Percentiles rank a stretch among this genome's conserved stretches.
These are phyloP conservation scores for Phytopythium helicoides DNA, from an alignment of 352 stramenopile species.

Conservation along the genomic window DNA sequence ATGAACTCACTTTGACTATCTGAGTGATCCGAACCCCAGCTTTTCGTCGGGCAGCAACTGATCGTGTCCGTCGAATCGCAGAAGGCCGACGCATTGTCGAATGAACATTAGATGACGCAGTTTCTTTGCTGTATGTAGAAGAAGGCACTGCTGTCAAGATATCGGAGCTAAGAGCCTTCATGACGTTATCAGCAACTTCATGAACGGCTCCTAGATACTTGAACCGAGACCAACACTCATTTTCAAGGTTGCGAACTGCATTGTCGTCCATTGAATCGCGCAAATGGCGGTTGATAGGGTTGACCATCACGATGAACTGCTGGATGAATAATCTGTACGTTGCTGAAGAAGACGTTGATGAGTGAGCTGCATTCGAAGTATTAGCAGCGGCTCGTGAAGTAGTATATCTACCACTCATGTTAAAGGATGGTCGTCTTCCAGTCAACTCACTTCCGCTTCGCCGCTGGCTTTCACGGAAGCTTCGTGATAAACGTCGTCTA, in stretches of 20 bases:
- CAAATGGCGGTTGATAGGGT: constrained; percentile 56
- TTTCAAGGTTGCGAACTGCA: constrained; percentile 36
- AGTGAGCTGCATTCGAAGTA: not conserved
- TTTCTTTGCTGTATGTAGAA: no score
- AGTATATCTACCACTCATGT: not conserved
- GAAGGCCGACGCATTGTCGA: not conserved
- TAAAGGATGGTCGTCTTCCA: not conserved
- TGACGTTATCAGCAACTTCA: constrained; percentile 22
- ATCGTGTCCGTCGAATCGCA: not conserved
- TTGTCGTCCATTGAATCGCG: constrained; percentile 34
- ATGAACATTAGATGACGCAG: not conserved
- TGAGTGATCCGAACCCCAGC: not conserved
- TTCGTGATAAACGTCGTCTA: not conserved
- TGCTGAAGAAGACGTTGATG: not conserved
- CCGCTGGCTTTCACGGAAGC: not conserved
- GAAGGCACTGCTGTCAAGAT: not conserved
- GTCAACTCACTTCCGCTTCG: not conserved
- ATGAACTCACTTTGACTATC: constrained; percentile 14
- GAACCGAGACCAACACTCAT: constrained; percentile 52
- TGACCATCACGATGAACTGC: constrained; percentile 56
- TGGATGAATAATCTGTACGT: not conserved
- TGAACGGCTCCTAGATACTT: constrained; percentile 35
- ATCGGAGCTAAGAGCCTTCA: constrained; percentile 32
- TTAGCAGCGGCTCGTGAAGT: constrained; percentile 1
- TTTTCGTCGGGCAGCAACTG: not conserved